Evolutionary conservation across 305 asterid genomes (phyloP).

Genomic region (Andrographis paniculata): DNA sequence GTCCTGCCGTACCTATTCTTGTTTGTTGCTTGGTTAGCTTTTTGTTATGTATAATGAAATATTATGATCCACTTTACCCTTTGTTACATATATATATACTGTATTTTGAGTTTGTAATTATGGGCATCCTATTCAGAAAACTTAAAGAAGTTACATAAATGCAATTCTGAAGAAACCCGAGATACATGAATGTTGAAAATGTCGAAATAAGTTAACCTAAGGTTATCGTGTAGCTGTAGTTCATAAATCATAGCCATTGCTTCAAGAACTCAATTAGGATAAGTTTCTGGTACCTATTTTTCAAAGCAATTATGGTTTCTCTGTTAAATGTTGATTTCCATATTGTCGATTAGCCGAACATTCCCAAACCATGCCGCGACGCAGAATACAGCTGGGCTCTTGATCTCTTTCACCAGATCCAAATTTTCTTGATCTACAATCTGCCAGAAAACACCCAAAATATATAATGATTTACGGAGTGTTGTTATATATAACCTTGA

Average conservation of each 20-base stretch:
- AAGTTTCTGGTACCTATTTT: background rate
- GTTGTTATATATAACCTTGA: slow-evolving; percentile 1
- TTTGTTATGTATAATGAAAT: too few species aligned
- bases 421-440: slow-evolving; percentile 74
- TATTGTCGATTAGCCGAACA: slow-evolving; percentile 80
- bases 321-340: slow-evolving; percentile 44
- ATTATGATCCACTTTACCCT: too few species aligned
- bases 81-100: too few species aligned
- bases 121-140: too few species aligned
- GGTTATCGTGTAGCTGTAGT: background rate
- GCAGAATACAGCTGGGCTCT: slow-evolving; percentile 61
- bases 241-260: background rate
- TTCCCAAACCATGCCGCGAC: slow-evolving; percentile 87
- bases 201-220: too few species aligned
- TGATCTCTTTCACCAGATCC: slow-evolving; percentile 48
- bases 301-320: background rate
- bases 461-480: background rate
- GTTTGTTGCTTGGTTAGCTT: background rate
- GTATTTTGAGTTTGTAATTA: too few species aligned
- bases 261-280: background rate
- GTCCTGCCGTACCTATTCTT: background rate
- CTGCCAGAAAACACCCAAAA: slow-evolving; percentile 28
- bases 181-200: too few species aligned
- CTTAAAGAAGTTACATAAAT: too few species aligned
- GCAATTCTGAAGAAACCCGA: too few species aligned